phyloP scores from a whole-genome alignment of 768 basidiomycete species.

The Lentinula sp. region DNA sequence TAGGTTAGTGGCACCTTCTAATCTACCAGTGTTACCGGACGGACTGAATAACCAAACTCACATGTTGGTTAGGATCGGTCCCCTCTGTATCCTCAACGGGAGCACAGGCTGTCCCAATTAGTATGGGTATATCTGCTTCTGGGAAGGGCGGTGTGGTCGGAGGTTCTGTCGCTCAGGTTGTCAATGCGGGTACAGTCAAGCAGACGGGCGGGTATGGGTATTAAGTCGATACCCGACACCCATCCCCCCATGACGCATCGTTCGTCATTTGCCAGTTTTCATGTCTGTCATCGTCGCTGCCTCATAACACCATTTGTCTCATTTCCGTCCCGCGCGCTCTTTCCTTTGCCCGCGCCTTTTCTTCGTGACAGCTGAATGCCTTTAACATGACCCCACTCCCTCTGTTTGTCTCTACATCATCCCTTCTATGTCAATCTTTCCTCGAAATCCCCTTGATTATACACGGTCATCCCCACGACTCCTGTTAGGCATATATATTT shows the following conservation, averaged over 20 bases:
- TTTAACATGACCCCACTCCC: no score
- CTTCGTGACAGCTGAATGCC: no score
- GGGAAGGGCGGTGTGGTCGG: neutral
- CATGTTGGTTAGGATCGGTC: neutral
- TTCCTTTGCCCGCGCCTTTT: no score
- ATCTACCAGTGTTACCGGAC: neutral
- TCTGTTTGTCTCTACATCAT: no score
- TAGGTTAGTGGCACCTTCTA: neutral
- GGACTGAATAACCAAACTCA: neutral
- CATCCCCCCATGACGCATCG: neutral
- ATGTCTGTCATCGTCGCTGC: no score
- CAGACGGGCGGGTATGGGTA: slow-evolving; percentile 3
- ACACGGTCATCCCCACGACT: no score
- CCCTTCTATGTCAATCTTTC: no score
- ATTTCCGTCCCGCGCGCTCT: no score
- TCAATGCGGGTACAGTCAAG: neutral
- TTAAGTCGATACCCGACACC: neutral
- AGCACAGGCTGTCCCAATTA: neutral
- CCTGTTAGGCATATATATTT: neutral
- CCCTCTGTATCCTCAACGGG: neutral
- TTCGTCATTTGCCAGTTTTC: no score
- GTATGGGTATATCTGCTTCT: neutral
- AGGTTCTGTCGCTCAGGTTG: neutral
- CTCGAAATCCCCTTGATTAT: no score
- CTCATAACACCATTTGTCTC: neutral